Conservation (phyloP, 192 early-diverging fungal genomes). For the Jimgerdemannia flammicorona region DNA sequence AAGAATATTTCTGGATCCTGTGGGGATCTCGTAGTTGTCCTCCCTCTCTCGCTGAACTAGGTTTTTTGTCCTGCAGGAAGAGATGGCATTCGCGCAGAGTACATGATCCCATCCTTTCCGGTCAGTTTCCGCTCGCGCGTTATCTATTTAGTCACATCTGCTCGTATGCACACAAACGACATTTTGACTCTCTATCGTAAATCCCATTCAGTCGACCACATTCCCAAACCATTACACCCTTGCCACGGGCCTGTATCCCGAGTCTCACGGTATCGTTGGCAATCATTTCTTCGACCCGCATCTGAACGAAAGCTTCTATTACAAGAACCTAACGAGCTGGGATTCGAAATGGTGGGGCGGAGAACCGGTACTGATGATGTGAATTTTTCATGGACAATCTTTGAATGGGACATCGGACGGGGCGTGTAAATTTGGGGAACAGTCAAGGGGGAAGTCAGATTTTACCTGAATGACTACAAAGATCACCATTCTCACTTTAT, state of each 20-base stretch:
- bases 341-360: constrained; percentile 86
- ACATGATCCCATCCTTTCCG: constrained; percentile 71
- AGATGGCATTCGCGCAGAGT: constrained; percentile 49
- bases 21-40: too few species aligned
- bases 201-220: constrained; percentile 55
- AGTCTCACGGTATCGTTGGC: constrained; percentile 87
- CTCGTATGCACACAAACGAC: not conserved
- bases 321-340: constrained; percentile 59
- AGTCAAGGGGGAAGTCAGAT: too few species aligned
- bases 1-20: constrained; percentile 6
- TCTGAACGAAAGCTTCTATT: constrained; percentile 72
- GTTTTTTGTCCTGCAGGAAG: constrained; percentile 18
- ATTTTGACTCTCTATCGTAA: not conserved
- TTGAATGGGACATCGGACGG: too few species aligned
- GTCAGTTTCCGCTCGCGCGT: constrained; percentile 16
- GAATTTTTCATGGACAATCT: too few species aligned
- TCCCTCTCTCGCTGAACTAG: too few species aligned
- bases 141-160: not conserved
- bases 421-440: too few species aligned
- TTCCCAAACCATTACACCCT: constrained; percentile 94
- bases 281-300: constrained; percentile 77
- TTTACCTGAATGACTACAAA: too few species aligned
- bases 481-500: too few species aligned
- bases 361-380: constrained; percentile 59
- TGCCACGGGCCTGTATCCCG: constrained; percentile 90